Evolutionary conservation across 345 rosid species (phyloP).

Genomic region (Eucalyptus albens): DNA sequence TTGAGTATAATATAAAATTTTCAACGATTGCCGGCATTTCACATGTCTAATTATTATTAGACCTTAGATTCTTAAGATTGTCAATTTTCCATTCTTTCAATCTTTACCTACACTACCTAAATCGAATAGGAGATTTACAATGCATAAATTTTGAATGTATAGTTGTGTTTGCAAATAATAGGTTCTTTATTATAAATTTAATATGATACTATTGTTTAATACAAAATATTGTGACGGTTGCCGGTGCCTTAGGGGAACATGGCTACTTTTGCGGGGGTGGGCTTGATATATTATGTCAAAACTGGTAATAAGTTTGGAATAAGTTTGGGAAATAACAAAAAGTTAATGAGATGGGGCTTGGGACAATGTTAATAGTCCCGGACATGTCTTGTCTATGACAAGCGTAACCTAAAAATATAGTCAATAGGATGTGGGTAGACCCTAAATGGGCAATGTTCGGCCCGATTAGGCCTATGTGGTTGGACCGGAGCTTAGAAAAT

Average conservation of each 20-base stretch:
- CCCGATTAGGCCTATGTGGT: neutral
- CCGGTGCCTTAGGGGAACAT: neutral
- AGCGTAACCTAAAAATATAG: neutral
- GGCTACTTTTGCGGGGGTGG: neutral
- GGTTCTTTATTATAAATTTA: neutral
- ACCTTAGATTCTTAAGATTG: neutral
- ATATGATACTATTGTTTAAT: neutral
- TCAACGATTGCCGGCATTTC: fast-evolving
- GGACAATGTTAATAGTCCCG: neutral
- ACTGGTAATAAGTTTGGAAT: too few relatives aligned
- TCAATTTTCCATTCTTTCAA: neutral
- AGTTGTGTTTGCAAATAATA: neutral
- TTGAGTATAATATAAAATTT: neutral
- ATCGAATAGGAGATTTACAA: neutral
- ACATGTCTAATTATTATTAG: neutral
- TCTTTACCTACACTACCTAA: neutral
- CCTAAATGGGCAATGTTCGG: too few relatives aligned
- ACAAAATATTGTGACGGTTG: neutral
- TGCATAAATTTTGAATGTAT: neutral
- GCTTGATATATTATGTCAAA: neutral
- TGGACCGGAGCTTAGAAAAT: neutral
- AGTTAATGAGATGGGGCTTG: neutral
- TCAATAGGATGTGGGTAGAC: neutral
- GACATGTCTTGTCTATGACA: fast-evolving
- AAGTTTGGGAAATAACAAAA: neutral